These are phyloP conservation scores for Suhomyces atakaporum DNA, from an alignment of 1,139 yeast genomes.

Conservation along the genomic window DNA sequence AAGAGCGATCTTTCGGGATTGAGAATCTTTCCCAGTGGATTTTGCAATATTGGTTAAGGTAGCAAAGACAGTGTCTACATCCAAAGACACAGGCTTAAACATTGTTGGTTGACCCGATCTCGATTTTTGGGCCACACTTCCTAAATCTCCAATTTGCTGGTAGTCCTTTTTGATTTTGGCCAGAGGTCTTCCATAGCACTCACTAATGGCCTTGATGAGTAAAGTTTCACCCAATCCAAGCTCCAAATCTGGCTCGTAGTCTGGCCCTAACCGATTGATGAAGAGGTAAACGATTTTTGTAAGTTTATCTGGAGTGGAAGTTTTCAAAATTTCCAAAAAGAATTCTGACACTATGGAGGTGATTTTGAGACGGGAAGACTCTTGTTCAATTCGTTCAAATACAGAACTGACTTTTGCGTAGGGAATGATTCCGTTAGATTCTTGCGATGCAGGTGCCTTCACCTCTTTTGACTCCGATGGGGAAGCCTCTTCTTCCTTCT, in stretches of 20 bases:
- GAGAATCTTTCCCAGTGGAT: slow-evolving; percentile 83
- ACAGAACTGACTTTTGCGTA: slow-evolving; percentile 67
- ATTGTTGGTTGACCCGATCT: slow-evolving; percentile 85
- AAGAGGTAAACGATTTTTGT: slow-evolving; percentile 77
- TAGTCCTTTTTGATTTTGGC: slow-evolving; percentile 74
- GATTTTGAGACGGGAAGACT: slow-evolving; percentile 80
- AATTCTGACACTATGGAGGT: slow-evolving; percentile 72
- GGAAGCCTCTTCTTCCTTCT: neutral
- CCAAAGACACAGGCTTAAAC: slow-evolving; percentile 87
- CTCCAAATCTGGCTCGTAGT: slow-evolving; percentile 86
- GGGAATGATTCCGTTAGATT: slow-evolving; percentile 36
- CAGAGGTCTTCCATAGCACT: slow-evolving; percentile 81
- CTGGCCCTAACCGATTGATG: slow-evolving; percentile 91
- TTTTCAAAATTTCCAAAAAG: slow-evolving; percentile 60
- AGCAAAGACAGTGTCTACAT: slow-evolving; percentile 70
- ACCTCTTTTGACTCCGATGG: neutral
- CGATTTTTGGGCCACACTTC: slow-evolving; percentile 82
- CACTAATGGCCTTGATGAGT: slow-evolving; percentile 83
- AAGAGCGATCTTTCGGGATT: slow-evolving; percentile 68
- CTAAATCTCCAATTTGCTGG: slow-evolving; percentile 84
- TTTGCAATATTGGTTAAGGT: slow-evolving; percentile 77
- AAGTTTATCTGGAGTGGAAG: slow-evolving; percentile 56
- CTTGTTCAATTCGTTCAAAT: slow-evolving; percentile 75
- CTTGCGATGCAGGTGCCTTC: neutral
- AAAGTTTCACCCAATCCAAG: slow-evolving; percentile 90